A percentile compares a stretch with the other conserved stretches of the same genome.
Evolutionary conservation across 176 grass and related monocot genomes (phyloP).

Genomic region (Rhynchospora tenuis): DNA sequence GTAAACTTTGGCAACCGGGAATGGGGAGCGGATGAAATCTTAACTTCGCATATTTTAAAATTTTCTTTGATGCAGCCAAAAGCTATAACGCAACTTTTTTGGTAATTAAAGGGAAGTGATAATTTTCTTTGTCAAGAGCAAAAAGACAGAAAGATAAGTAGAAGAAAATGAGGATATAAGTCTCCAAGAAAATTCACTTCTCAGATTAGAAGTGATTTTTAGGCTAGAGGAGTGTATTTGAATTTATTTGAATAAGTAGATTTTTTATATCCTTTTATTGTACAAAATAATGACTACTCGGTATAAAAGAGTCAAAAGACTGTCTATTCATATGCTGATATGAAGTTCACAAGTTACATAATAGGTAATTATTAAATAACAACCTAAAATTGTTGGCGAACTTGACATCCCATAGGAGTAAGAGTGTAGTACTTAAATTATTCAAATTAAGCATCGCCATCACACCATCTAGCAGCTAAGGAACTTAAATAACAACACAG

Average conservation of each 20-base stretch:
- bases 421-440: background rate
- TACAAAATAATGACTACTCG: background rate
- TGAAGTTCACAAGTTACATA: constrained; percentile 1
- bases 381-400: background rate
- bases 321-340: background rate
- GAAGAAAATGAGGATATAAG: too few species aligned
- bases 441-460: constrained; percentile 3
- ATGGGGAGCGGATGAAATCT: background rate
- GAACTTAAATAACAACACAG: background rate
- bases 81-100: background rate
- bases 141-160: background rate
- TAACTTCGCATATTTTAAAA: background rate
- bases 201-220: background rate
- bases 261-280: background rate
- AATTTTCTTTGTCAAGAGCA: background rate
- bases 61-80: background rate
- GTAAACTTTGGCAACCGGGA: too few species aligned
- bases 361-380: background rate
- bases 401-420: background rate
- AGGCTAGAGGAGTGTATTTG: background rate
- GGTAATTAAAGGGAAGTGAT: background rate
- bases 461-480: background rate
- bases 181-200: background rate
- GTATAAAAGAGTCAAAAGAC: background rate
- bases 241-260: too few species aligned